A percentile compares a stretch with the other conserved stretches of the same genome.
Evolutionary conservation across 1,139 yeast genomes (phyloP).

Genomic region (Pneumocystis canis): DNA sequence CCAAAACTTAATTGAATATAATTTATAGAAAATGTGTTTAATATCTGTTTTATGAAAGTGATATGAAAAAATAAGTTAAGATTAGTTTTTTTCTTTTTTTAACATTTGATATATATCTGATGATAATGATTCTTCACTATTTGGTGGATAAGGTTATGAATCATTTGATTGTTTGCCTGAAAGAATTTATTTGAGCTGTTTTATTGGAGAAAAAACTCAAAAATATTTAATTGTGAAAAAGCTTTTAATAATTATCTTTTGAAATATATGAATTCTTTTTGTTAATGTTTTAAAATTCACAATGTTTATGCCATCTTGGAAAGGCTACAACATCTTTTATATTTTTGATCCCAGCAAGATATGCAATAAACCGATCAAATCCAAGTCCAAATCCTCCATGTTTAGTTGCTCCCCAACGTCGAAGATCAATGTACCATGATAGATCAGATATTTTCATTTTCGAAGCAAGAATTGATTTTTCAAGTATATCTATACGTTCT

Average conservation of each 20-base stretch:
- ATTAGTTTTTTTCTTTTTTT: too few species aligned
- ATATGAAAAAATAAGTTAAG: not conserved
- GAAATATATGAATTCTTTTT: not conserved
- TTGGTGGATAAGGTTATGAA: too few species aligned
- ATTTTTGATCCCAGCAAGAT: slow-evolving; percentile 55
- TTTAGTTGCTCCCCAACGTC: slow-evolving; percentile 70
- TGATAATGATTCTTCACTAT: too few species aligned
- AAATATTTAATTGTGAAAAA: not conserved
- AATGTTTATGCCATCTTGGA: slow-evolving; percentile 43
- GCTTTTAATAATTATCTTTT: too few species aligned
- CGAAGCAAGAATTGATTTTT: slow-evolving; percentile 32
- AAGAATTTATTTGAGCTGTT: too few species aligned
- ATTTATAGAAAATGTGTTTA: too few species aligned
- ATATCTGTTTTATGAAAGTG: too few species aligned
- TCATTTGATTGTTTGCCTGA: too few species aligned
- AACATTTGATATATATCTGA: too few species aligned
- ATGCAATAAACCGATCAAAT: slow-evolving; percentile 68
- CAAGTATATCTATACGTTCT: slow-evolving; percentile 38
- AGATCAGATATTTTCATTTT: slow-evolving; percentile 34
- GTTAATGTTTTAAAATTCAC: slow-evolving; percentile 28
- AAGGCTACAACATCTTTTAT: slow-evolving; percentile 79
- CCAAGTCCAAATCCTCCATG: slow-evolving; percentile 98
- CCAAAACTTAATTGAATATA: not conserved
- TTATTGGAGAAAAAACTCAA: too few species aligned
- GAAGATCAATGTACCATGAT: slow-evolving; percentile 62